Evolutionary conservation across 2,329 filamentous ascomycete species (phyloP).

Genomic region (Alternaria sp.): DNA sequence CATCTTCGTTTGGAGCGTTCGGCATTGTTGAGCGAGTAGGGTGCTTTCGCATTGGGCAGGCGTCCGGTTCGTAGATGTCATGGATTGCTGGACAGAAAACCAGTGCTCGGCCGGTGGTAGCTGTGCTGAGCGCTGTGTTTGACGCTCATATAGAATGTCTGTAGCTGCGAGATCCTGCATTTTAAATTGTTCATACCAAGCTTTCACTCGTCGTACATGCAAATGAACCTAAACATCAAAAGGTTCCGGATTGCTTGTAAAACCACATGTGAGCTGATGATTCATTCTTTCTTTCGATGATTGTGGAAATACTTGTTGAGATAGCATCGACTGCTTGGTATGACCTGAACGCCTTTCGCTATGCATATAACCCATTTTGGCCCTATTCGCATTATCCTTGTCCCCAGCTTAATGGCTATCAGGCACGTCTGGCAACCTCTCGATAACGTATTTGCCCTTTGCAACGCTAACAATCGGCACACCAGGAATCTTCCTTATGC

Average conservation of each 20-base stretch:
- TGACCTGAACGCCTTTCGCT: conserved; percentile 14
- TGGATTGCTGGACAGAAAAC: not conserved
- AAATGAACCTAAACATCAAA: not conserved
- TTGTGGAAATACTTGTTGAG: not conserved
- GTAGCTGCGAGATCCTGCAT: not conserved
- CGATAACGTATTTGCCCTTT: conserved; percentile 91
- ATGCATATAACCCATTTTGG: conserved; percentile 10
- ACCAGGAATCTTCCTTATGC: conserved; percentile 82
- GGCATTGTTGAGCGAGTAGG: conserved; percentile 9
- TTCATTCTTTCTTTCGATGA: not conserved
- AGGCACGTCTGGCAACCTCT: conserved; percentile 85
- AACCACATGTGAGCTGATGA: not conserved
- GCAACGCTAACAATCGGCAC: conserved; percentile 82
- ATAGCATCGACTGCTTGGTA: not conserved
- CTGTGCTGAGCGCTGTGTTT: not conserved
- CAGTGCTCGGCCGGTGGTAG: not conserved
- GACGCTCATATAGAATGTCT: not conserved
- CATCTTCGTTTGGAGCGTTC: conserved; percentile 3
- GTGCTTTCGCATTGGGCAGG: conserved; percentile 9
- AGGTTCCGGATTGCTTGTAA: not conserved
- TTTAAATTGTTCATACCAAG: not conserved
- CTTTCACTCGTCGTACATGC: too few species aligned
- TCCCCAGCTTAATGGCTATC: conserved; percentile 56
- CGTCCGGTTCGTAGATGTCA: conserved; percentile 1
- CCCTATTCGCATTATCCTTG: not conserved